phyloP scores from a whole-genome alignment of 768 basidiomycete genomes.

The Coprinellus micaceus region DNA sequence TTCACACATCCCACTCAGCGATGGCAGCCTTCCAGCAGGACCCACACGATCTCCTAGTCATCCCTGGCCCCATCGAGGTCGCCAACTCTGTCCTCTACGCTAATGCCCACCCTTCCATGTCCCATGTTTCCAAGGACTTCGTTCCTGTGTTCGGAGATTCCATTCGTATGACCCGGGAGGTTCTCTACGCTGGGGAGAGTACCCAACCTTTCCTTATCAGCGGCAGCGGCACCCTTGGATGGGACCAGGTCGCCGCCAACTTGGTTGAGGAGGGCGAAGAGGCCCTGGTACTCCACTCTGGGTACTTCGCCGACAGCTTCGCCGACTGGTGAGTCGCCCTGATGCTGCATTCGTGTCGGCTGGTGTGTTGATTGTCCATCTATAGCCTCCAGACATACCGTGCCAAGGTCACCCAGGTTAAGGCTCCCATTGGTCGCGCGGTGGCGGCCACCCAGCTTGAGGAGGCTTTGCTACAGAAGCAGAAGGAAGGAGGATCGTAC shows the following conservation, averaged over 20 bases:
- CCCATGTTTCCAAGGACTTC: conserved; percentile 88
- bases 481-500: conserved; percentile 64
- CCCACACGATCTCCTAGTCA: conserved; percentile 18
- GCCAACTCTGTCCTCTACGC: conserved; percentile 76
- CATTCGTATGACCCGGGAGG: conserved; percentile 79
- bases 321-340: conserved; percentile 64
- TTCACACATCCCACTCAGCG: conserved; percentile 10
- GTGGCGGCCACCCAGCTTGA: conserved; percentile 61
- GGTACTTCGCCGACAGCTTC: conserved; percentile 94
- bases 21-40: conserved; percentile 25
- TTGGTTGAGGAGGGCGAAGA: conserved; percentile 79
- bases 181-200: conserved; percentile 64
- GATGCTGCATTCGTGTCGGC: not conserved
- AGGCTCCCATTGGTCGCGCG: conserved; percentile 76
- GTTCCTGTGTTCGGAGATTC: conserved; percentile 85
- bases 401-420: conserved; percentile 80
- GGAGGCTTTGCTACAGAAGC: conserved; percentile 45
- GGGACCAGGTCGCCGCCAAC: conserved; percentile 94
- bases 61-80: conserved; percentile 64
- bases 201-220: conserved; percentile 92
- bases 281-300: conserved; percentile 80
- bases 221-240: conserved; percentile 93
- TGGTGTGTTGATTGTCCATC: too few species aligned
- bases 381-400: conserved; percentile 57
- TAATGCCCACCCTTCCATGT: conserved; percentile 89